phyloP scores from a whole-genome alignment of 495 filamentous ascomycete genomes.

The Podospora sp. region DNA sequence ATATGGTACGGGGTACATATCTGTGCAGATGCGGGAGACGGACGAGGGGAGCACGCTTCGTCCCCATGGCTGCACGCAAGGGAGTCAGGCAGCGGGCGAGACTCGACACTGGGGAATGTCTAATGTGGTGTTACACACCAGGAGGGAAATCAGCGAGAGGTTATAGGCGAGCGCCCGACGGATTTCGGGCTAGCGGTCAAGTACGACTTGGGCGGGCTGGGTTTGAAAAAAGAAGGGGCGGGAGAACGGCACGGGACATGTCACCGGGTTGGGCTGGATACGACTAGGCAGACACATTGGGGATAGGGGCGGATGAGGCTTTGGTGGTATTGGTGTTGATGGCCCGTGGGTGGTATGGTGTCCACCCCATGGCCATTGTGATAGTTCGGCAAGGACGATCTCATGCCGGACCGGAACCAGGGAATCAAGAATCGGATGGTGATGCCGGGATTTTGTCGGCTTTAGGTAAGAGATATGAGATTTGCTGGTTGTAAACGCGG shows the following conservation, averaged over 20 bases:
- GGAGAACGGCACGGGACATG: not conserved
- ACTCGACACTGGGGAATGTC: not conserved
- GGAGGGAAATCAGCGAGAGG: not conserved
- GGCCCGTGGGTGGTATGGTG: not conserved
- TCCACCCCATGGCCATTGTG: not conserved
- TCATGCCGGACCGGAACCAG: not conserved
- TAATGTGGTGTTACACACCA: not conserved
- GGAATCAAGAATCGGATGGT: not conserved
- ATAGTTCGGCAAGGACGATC: not conserved
- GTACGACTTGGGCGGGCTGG: not conserved
- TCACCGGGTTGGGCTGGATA: not conserved
- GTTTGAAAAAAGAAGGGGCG: not conserved
- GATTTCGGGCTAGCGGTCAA: not conserved
- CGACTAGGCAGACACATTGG: not conserved
- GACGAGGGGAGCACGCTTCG: not conserved
- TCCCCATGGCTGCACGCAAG: not conserved
- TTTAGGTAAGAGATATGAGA: not conserved
- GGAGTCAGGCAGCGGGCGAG: not conserved
- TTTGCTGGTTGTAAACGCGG: not conserved
- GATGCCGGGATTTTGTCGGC: not conserved
- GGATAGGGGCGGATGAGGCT: not conserved
- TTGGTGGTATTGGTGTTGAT: not conserved
- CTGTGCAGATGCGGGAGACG: no score
- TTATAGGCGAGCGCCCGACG: not conserved
- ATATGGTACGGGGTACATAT: not conserved